A percentile compares a stretch with the other conserved stretches of the same genome.
These are phyloP conservation scores for Malus fusca DNA, from an alignment of 306 rosid genomes.

Conservation along the genomic window DNA sequence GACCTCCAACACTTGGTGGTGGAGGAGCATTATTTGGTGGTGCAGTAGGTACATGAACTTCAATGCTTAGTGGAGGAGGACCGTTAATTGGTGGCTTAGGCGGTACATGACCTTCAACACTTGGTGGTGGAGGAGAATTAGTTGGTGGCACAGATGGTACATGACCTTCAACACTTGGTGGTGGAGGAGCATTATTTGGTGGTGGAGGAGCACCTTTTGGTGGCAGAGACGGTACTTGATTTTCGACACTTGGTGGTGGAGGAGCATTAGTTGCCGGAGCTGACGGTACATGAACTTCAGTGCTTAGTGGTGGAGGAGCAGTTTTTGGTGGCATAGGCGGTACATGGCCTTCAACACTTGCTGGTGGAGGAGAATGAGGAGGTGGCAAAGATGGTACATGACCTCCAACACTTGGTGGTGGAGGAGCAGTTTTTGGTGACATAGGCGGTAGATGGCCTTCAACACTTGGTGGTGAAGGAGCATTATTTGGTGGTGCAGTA, in stretches of 20 bases:
- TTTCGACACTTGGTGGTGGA: slow-evolving; percentile 27
- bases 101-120: slow-evolving; percentile 28
- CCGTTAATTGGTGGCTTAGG: slow-evolving; percentile 22
- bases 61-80: slow-evolving; percentile 33
- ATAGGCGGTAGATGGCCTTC: slow-evolving; percentile 22
- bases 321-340: slow-evolving; percentile 20
- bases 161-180: slow-evolving; percentile 32
- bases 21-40: slow-evolving; percentile 34
- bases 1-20: slow-evolving; percentile 33
- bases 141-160: slow-evolving; percentile 24
- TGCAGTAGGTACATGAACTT: not conserved
- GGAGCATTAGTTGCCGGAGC: slow-evolving; percentile 33
- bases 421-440: slow-evolving; percentile 31
- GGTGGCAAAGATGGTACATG: slow-evolving; percentile 25
- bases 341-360: slow-evolving; percentile 26
- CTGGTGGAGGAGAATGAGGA: slow-evolving; percentile 28
- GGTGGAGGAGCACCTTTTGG: slow-evolving; percentile 41
- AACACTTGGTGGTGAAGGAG: slow-evolving; percentile 32
- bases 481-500: slow-evolving; percentile 15
- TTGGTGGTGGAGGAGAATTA: slow-evolving; percentile 33
- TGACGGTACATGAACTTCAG: slow-evolving; percentile 26
- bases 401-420: slow-evolving; percentile 28
- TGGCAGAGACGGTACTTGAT: slow-evolving; percentile 35
- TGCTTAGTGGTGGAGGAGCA: slow-evolving; percentile 33
- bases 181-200: slow-evolving; percentile 25